Percentiles rank a stretch among this genome's conserved stretches.
Evolutionary conservation across 2,329 filamentous ascomycete genomes (phyloP).

Genomic region (Myriangium duriaei): DNA sequence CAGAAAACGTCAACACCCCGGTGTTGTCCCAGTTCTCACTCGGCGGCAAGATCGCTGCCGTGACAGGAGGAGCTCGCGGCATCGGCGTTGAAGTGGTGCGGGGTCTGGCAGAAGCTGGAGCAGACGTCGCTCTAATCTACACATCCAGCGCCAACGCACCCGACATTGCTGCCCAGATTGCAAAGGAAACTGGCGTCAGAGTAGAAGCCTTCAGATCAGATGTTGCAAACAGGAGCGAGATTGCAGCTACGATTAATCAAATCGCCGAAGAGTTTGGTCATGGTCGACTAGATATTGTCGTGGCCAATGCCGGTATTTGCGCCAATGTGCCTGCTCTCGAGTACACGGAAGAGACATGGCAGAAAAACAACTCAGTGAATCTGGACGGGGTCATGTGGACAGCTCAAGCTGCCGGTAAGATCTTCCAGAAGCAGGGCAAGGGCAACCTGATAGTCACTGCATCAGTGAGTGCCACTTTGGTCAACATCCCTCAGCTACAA

Average conservation of each 20-base stretch:
- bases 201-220: constrained; percentile 14
- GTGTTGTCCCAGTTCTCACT: constrained; percentile 17
- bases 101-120: constrained; percentile 27
- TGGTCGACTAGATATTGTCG: constrained; percentile 31
- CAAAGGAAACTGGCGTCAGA: constrained; percentile 10
- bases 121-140: constrained; percentile 27
- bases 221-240: constrained; percentile 18
- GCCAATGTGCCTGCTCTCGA: constrained; percentile 45
- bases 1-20: constrained; percentile 11
- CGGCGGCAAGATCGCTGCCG: constrained; percentile 30
- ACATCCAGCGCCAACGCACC: constrained; percentile 14
- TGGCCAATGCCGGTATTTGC: constrained; percentile 37
- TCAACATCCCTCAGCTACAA: constrained; percentile 39
- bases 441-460: constrained; percentile 40
- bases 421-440: constrained; percentile 31
- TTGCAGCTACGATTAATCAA: constrained; percentile 22
- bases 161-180: constrained; percentile 11
- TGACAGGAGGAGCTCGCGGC: constrained; percentile 36
- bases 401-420: constrained; percentile 29
- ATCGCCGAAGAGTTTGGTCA: constrained; percentile 29
- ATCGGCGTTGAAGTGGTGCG: constrained; percentile 33
- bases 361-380: constrained; percentile 42
- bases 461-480: constrained; percentile 23
- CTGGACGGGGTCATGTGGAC: constrained; percentile 30
- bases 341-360: constrained; percentile 40